Percentiles rank a stretch among this genome's conserved stretches.
These are phyloP conservation scores for Debaryomyces psychrophilus DNA, from an alignment of 1,139 yeast genomes.

Conservation along the genomic window DNA sequence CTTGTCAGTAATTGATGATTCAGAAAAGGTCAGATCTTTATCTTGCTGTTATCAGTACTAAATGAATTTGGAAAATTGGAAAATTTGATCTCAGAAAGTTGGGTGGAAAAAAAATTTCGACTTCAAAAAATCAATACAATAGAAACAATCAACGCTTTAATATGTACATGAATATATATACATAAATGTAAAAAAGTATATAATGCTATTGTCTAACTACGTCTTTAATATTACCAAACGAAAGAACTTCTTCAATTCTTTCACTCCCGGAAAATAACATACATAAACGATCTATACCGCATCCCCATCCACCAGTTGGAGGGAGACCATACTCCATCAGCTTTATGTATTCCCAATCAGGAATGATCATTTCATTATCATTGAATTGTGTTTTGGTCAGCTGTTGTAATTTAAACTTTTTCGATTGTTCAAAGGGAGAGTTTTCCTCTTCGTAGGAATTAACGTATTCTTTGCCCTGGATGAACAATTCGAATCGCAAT, in stretches of 20 bases:
- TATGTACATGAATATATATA: slow-evolving; percentile 10
- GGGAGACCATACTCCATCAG: slow-evolving; percentile 93
- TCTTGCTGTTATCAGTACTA: not conserved
- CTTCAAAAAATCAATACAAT: slow-evolving; percentile 1
- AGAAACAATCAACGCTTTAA: not conserved
- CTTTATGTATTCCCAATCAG: slow-evolving; percentile 72
- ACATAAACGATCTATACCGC: slow-evolving; percentile 86
- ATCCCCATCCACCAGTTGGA: slow-evolving; percentile 98
- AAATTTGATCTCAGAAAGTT: not conserved
- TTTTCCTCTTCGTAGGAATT: slow-evolving; percentile 98
- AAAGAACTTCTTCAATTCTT: slow-evolving; percentile 77
- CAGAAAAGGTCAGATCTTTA: not conserved
- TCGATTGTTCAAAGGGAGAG: slow-evolving; percentile 68
- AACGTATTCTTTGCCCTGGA: slow-evolving; percentile 77
- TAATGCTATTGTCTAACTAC: slow-evolving; percentile 36
- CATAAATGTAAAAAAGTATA: not conserved
- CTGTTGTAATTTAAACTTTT: slow-evolving; percentile 64
- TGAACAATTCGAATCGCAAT: slow-evolving; percentile 80
- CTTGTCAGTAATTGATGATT: not conserved
- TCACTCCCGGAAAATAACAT: slow-evolving; percentile 71
- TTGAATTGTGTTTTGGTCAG: slow-evolving; percentile 44
- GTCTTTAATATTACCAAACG: slow-evolving; percentile 81
- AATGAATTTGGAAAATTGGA: not conserved
- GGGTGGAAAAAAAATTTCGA: slow-evolving; percentile 3
- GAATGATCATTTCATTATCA: slow-evolving; percentile 67